Base-by-base conservation (phyloP, 345 rosid species). In the Raphanus raphanistrum region DNA sequence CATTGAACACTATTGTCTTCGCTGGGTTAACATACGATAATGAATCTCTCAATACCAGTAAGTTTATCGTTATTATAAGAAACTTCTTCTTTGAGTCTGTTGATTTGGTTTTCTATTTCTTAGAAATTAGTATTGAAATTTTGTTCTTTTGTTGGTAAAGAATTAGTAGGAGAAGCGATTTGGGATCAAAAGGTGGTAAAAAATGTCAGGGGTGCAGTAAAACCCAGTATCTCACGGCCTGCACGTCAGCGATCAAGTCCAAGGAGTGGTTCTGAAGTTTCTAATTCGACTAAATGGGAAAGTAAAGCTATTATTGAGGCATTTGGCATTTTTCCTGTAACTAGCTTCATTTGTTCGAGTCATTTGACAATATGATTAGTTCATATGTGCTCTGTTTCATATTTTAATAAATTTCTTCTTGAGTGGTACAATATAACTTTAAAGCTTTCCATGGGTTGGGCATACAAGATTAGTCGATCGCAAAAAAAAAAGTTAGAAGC, bases 231-330 rank as follows among this genome's bases (percentile, higher is more conserved):
- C 6, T 68, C 72, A 68, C n/a, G 27, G 27, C 72, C 41, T 27
- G 71, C 71, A 3, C 35, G 70, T 41, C 57, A 66, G 26, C 13
- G 67, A 68, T 17, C 35, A 68, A 68, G 38, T 50, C 28, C 57
- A 28, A 2, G 41, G 10, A 68, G 61, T 68, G 21, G 38, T 29
- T 48, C 57, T 13, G 15, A 54, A 16, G 62, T 12, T 12, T 12
- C 52, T 45, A 9, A 66, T 27, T 67, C 35, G 58, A 66, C 57
- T 43, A 36, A 6, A 41, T 13, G 16, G 33, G 21, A 66, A 66
- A 27, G 35, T 13, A 27, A 43, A 6, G 41, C 17, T 8, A 68
- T 68, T 38, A 29, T 17, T 48, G 71, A 67, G n/a, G 71, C 71
- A 67, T 48, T 48, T 48, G 55, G 55, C 55, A 13, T 48, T 67